Conservation (phyloP, 2,329 filamentous ascomycete genomes). For the Dactylonectria estremocensis region DNA sequence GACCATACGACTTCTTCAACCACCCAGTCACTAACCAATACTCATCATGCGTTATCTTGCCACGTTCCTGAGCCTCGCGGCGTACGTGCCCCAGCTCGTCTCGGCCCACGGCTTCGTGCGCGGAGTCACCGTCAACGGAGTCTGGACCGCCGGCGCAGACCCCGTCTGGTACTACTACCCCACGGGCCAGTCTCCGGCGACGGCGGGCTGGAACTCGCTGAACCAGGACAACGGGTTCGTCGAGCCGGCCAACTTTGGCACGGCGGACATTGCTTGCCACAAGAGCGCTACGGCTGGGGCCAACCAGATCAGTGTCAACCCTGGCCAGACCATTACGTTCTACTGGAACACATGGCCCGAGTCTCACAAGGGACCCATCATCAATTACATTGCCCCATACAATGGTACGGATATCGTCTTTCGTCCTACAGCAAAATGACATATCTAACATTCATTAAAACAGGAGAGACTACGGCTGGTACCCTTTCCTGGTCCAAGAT, state of each 20-base stretch:
- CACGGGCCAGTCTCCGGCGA: constrained; percentile 16
- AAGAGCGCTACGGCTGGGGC: constrained; percentile 55
- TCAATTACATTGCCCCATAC: constrained; percentile 75
- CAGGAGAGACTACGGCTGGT: constrained; percentile 55
- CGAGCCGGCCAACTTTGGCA: constrained; percentile 54
- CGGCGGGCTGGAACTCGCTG: constrained; percentile 56
- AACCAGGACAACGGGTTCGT: constrained; percentile 67
- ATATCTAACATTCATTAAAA: not conserved
- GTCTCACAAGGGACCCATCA: constrained; percentile 66
- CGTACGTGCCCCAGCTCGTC: constrained; percentile 20
- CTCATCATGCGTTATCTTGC: not conserved
- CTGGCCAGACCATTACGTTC: constrained; percentile 56
- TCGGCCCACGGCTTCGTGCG: constrained; percentile 36
- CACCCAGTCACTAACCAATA: not conserved
- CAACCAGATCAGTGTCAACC: constrained; percentile 53
- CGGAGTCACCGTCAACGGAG: constrained; percentile 31
- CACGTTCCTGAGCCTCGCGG: constrained; percentile 27
- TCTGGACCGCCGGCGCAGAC: constrained; percentile 32
- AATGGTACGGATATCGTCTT: constrained; percentile 60
- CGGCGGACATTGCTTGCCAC: constrained; percentile 63
- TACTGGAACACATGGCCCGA: constrained; percentile 60
- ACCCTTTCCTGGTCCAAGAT: constrained; percentile 75
- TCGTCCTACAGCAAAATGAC: not conserved
- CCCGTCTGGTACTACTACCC: constrained; percentile 34
- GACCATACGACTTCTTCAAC: not conserved